Evolutionary conservation across 768 basidiomycete genomes (phyloP), one percentile per base, ranked within the genome.

Genomic region (Leccinum imitatum): DNA sequence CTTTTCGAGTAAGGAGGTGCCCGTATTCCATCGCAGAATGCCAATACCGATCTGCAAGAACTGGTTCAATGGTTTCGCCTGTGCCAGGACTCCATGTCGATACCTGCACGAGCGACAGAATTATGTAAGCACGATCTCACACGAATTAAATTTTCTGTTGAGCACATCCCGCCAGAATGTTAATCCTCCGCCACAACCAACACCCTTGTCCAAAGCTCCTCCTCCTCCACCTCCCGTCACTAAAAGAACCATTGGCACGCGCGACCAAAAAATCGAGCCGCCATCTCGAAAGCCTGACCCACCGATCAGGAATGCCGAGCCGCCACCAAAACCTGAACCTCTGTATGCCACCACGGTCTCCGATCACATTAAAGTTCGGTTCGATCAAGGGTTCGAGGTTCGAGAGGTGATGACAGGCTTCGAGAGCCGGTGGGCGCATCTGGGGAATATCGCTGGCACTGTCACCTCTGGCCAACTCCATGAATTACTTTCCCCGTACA

Each of bases 371-470:
- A 79, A 76, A 54, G 80, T 87, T 19, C 81, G 76, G 21, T 75
- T 91, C 50, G 80, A 80, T 33, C 70, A 82, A 0, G 91, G 91
- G 0, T 89, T 89, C 50, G 77, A 78, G 2, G 78, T 92, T 3
- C 69, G 76, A 25, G 78, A 83, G 0, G 68, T 91, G 6, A 71
- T 71, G 7, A 91, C 90, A 1, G 86, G 86, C 1, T 87, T 91
- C 46, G 90, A 93, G 65, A 86, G 86, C 0, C 81, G 80, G 6
- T 84, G 83, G 76, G 67, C 91, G 9, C 74, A 79, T 39, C 62
- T 93, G 2, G 75, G 76, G 5, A 82, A 86, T 23, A 66, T 92
- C 4, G 81, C 83, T 0, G 41, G 61, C 0, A 60, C 61, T 0
- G 74, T 80, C 14, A 71, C 74, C 2, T 62, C 73, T 0, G 65